These are phyloP conservation scores for Gastrodia elata DNA, from an alignment of 106 monocot species.

Conservation along the genomic window DNA sequence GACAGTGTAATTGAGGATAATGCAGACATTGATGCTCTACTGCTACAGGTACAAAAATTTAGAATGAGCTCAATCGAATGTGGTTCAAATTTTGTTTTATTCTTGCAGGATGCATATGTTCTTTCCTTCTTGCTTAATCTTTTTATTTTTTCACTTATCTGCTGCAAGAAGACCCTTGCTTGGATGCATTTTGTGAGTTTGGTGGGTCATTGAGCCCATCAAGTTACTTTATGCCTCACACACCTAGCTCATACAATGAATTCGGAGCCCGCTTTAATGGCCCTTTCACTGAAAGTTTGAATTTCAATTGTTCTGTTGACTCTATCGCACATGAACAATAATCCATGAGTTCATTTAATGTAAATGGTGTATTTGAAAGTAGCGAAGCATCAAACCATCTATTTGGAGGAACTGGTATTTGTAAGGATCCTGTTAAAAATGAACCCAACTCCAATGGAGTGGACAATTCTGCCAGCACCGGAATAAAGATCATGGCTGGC, in stretches of 20 bases:
- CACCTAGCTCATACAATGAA: neutral
- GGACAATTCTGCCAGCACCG: neutral
- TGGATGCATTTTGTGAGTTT: neutral
- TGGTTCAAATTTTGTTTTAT: neutral
- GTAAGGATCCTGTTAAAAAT: neutral
- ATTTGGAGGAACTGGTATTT: neutral
- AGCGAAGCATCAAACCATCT: neutral
- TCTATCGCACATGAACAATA: neutral
- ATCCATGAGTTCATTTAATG: neutral
- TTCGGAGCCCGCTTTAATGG: neutral
- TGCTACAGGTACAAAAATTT: neutral
- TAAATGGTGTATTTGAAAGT: neutral
- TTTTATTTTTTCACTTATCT: neutral
- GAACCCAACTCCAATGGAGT: neutral
- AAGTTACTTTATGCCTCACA: neutral
- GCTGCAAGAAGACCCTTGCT: neutral
- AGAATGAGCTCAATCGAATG: neutral
- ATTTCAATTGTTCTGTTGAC: neutral
- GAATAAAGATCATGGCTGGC: conserved; percentile 3
- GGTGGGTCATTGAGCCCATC: neutral
- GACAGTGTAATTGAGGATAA: neutral
- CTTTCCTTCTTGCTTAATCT: no score
- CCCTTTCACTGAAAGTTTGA: neutral
- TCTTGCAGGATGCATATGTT: neutral
- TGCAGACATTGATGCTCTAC: neutral